A percentile compares a stretch with the other conserved stretches of the same genome.
Evolutionary conservation across 768 basidiomycete genomes (phyloP).

Genomic region (Tylopilus sp.): DNA sequence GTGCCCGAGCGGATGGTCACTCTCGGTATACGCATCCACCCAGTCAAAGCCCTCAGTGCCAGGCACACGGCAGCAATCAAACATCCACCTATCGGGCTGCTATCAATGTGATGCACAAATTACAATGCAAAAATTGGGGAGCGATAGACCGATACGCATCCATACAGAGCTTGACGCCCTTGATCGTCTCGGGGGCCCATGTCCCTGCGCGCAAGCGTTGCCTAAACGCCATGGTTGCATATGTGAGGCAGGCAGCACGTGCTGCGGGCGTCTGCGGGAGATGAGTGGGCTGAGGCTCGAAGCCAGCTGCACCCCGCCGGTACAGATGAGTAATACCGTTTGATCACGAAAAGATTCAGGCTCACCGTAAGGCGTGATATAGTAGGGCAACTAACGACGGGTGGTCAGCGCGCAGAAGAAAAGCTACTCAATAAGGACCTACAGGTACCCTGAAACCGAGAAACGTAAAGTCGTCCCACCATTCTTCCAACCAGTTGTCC

Average conservation of each 20-base stretch:
- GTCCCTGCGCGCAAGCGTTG: conserved; percentile 62
- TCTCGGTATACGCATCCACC: conserved; percentile 65
- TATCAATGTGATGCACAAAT: not conserved
- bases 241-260: conserved; percentile 69
- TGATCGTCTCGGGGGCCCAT: conserved; percentile 59
- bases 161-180: conserved; percentile 77
- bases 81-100: conserved; percentile 69
- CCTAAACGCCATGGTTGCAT: conserved; percentile 72
- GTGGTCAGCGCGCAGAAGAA: conserved; percentile 1
- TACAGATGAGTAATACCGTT: conserved; percentile 5
- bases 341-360: not conserved
- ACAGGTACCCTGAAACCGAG: conserved; percentile 84
- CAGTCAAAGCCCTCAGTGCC: conserved; percentile 73
- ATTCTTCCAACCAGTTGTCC: conserved; percentile 88
- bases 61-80: conserved; percentile 83
- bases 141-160: conserved; percentile 69
- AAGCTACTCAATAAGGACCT: conserved; percentile 22
- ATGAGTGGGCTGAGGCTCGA: conserved; percentile 61
- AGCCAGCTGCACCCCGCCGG: conserved; percentile 67
- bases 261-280: conserved; percentile 53
- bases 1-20: conserved; percentile 57
- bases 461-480: conserved; percentile 91
- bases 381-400: conserved; percentile 18
- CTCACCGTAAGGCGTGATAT: conserved; percentile 89
- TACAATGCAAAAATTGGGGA: not conserved